phyloP scores from a whole-genome alignment of 306 rosid genomes.

The Mimosa bimucronata region DNA sequence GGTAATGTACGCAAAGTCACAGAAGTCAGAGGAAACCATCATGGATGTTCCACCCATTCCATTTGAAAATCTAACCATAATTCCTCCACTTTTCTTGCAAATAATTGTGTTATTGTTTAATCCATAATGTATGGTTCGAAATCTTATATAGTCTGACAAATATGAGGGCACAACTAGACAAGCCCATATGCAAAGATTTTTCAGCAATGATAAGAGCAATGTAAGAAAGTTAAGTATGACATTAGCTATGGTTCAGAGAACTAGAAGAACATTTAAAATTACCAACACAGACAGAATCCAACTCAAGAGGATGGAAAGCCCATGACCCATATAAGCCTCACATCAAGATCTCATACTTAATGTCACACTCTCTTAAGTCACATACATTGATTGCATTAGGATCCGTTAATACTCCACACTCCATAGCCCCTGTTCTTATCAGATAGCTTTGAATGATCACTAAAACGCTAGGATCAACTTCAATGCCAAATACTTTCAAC shows the following conservation, averaged over 20 bases:
- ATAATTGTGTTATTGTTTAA: constrained; percentile 3
- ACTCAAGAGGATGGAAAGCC: not conserved
- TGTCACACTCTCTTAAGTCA: not conserved
- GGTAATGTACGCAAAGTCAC: not conserved
- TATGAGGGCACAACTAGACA: not conserved
- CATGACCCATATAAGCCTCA: not conserved
- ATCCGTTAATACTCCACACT: constrained; percentile 1
- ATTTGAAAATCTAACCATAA: constrained; percentile 1
- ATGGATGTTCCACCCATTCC: constrained; percentile 8
- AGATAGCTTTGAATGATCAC: not conserved
- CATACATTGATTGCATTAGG: not conserved
- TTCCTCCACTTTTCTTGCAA: constrained; percentile 3
- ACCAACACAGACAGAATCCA: not conserved
- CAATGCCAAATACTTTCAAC: not conserved
- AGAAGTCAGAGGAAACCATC: not conserved
- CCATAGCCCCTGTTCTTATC: not conserved
- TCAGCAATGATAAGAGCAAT: not conserved
- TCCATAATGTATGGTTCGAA: constrained; percentile 9
- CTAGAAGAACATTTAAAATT: not conserved
- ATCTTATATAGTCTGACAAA: not conserved
- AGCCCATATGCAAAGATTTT: not conserved
- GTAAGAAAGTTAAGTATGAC: not conserved
- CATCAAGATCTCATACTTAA: not conserved
- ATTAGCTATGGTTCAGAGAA: not conserved
- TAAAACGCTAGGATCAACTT: not conserved